Evolutionary conservation across 441 rosid species (phyloP), one percentile per base, ranked within the genome.

Genomic region (Populus trichocarpa): DNA sequence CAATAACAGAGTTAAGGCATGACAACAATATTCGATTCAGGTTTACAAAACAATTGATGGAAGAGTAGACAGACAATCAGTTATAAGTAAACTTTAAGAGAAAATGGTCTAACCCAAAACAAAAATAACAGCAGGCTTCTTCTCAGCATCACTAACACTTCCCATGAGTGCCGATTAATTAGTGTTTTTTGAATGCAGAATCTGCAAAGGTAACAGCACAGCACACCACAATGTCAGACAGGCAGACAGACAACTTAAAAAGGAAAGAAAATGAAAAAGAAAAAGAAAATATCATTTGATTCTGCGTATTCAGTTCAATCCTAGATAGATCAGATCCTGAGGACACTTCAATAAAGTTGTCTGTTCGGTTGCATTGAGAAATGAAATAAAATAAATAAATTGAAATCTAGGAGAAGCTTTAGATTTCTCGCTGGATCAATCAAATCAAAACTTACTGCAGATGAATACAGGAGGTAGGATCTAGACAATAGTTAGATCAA

Each of bases 91-190:
- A 16, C 38, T 13, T 23, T 2, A 25, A 42, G 25, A 77, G 25
- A 18, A 63, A 42, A 66, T 61, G 72, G 53, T 65, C 89, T 84
- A 79, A 94, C 98, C 99, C 63, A 95, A 83, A 83, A 95, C 99
- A 86, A 95, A 93, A 78, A 95, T 89, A 82, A 95, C 95, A 1
- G 82, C 86, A 8, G 93, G 95, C 74, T 92, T 92, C 84, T 93
- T 93, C 80, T 80, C 90, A 74, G 70, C 32, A 67, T 67, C 70
- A 2, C 70, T 14, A 13, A 67, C 70, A 67, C 36, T 28, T 6
- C 70, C 70, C 70, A 67, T 67, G 70, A 67, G 36, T 28, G 61
- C 61, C n/a, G 59, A 16, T 53, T 53, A 53, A 53, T 18, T 18
- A 5, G 61, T 53, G 61, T 16, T 5, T 53, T 53, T 53, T 16